Evolutionary conservation across 1,139 yeast species (phyloP), one percentile per base, ranked within the genome.

Genomic region (Trichomonascaceae sp.): DNA sequence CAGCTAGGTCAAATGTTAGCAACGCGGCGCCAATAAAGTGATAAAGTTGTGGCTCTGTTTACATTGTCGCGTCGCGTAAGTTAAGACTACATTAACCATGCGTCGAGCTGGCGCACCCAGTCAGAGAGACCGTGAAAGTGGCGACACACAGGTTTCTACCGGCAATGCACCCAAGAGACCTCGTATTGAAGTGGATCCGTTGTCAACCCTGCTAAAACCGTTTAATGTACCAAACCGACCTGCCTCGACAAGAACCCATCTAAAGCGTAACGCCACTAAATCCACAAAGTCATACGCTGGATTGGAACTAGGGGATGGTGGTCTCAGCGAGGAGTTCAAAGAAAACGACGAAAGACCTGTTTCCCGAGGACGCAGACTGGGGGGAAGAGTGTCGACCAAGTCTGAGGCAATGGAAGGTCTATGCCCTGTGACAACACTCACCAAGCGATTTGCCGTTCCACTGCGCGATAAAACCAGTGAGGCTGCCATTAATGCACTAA

Each of bases 381-480:
- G 34, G 13, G 35, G 45, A 33, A 34, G 34, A 9, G 34, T 28
- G 31, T 28, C 37, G 31, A 16, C 47, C 46, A 11, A 45, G 38
- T 13, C 42, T 34, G 26, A 29, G 13, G 34, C 44, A 43, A 3
- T 43, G 20, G 20, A 33, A n/a, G n/a, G n/a, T n/a, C n/a, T n/a
- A n/a, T n/a, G n/a, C 29, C 34, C 48, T 4, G 39, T 37, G 15
- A 26, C 36, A 4, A 48, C 46, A 5, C 41, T 54, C 18, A 43
- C 48, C 11, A 54, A 52, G 29, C 38, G 38, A 30, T 66, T 66
- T 43, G 38, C 41, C 1, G 54, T 61, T 8, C 71, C 71, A 1
- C 31, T 65, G 34, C 54, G 48, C 42, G 34, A 54, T 41, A 43
- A 51, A 43, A 41, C 54, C 35, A 38, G 47, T 33, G 41, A 50